Percentiles rank a stretch among this genome's conserved stretches.
Evolutionary conservation across 192 early-diverging fungal genomes (phyloP).

Genomic region (Jimgerdemannia lactiflua): DNA sequence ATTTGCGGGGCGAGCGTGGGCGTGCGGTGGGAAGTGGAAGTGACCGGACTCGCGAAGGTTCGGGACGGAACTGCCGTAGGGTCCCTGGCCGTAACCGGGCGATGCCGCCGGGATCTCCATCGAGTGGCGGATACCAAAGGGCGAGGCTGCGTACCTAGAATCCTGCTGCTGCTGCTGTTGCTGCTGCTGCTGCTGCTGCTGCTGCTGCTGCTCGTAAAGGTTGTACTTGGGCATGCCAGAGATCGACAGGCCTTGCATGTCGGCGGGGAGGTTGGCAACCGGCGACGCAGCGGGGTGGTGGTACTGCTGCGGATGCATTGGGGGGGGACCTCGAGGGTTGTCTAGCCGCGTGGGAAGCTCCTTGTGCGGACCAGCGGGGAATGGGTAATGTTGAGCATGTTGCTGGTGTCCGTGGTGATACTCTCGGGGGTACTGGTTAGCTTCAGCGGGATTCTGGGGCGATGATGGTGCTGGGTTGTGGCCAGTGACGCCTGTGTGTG

Average conservation of each 20-base stretch:
- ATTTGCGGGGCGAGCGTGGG: conserved; percentile 7
- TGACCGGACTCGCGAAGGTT: not conserved
- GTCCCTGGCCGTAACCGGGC: not conserved
- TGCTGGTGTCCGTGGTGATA: not conserved
- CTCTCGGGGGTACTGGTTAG: not conserved
- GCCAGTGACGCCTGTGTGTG: not conserved
- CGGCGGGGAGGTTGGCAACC: conserved; percentile 6
- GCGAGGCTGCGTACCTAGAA: too few species aligned
- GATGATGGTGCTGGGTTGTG: not conserved
- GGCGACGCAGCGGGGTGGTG: conserved; percentile 3
- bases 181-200: too few species aligned
- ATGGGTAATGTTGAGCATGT: not conserved
- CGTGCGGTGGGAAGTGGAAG: not conserved
- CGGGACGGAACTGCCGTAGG: not conserved
- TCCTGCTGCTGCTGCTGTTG: too few species aligned
- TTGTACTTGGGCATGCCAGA: not conserved
- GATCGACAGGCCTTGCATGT: conserved; percentile 16
- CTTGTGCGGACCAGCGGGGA: not conserved
- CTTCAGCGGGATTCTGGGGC: not conserved
- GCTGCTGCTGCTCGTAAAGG: not conserved
- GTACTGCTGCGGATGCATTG: not conserved
- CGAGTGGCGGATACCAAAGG: too few species aligned
- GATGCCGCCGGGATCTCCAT: too few species aligned
- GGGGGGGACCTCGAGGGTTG: not conserved
- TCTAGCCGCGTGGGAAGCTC: not conserved